Conservation (phyloP, 176 grass and related monocot species). For the Otatea glauca region DNA sequence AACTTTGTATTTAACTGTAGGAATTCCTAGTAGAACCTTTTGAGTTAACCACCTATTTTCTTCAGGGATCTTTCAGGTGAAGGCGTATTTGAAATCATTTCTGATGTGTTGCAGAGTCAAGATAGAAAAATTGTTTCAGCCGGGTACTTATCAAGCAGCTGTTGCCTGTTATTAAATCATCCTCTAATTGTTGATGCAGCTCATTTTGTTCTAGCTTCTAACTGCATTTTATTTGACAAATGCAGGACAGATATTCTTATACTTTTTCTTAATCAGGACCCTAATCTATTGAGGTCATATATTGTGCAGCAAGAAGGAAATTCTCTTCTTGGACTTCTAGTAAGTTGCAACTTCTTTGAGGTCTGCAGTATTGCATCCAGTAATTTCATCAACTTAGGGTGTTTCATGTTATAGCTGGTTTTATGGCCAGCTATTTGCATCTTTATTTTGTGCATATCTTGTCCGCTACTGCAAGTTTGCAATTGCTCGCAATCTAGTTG, state of each 20-base stretch:
- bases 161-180: slow-evolving; percentile 11
- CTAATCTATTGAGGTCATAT: slow-evolving; percentile 91
- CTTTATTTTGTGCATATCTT: neutral
- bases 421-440: slow-evolving; percentile 10
- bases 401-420: slow-evolving; percentile 13
- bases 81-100: slow-evolving; percentile 96
- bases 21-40: neutral
- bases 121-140: slow-evolving; percentile 91
- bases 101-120: slow-evolving; percentile 80
- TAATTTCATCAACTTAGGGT: slow-evolving; percentile 20
- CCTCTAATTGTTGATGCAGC: slow-evolving; percentile 1
- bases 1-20: slow-evolving; percentile 24
- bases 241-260: slow-evolving; percentile 98
- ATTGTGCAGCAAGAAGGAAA: slow-evolving; percentile 96
- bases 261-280: slow-evolving; percentile 97
- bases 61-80: slow-evolving; percentile 93
- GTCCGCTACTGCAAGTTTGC: neutral
- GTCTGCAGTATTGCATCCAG: slow-evolving; percentile 19
- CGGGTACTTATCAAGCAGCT: slow-evolving; percentile 65
- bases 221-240: slow-evolving; percentile 46
- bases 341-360: slow-evolving; percentile 46
- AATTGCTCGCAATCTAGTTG: neutral
- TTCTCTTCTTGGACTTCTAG: slow-evolving; percentile 93
- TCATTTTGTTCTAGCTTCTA: slow-evolving; percentile 12
- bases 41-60: slow-evolving; percentile 44